These are phyloP conservation scores for Postia placenta DNA, from an alignment of 768 basidiomycete species.

Conservation along the genomic window DNA sequence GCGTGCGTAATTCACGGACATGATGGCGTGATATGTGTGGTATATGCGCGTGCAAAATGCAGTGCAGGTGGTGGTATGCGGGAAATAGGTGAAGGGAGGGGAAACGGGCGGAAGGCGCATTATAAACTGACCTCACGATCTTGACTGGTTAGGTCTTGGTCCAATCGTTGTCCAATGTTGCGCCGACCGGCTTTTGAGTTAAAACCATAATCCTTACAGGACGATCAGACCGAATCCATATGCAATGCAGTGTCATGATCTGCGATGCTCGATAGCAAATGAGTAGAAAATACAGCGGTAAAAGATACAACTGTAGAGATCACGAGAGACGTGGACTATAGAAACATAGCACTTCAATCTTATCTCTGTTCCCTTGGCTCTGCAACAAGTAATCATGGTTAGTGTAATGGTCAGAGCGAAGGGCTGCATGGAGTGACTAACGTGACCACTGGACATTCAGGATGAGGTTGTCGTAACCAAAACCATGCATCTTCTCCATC, in stretches of 20 bases:
- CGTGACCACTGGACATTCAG: conserved; percentile 61
- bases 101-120: neutral
- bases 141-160: neutral
- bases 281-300: neutral
- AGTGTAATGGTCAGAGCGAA: neutral
- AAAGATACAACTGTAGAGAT: neutral
- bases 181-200: neutral
- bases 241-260: neutral
- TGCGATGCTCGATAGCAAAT: neutral
- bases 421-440: conserved; percentile 27
- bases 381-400: conserved; percentile 14
- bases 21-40: neutral
- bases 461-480: conserved; percentile 91
- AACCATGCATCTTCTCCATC: conserved; percentile 87
- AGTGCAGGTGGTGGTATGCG: neutral
- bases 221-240: neutral
- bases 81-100: neutral
- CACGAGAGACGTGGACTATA: neutral
- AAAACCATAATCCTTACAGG: neutral
- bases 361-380: conserved; percentile 34
- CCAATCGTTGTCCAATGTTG: neutral
- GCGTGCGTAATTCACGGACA: neutral
- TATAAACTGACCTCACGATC: neutral
- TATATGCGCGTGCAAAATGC: neutral
- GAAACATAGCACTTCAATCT: neutral